Conservation (phyloP, 768 basidiomycete genomes). For the Dioszegia crocea region DNA sequence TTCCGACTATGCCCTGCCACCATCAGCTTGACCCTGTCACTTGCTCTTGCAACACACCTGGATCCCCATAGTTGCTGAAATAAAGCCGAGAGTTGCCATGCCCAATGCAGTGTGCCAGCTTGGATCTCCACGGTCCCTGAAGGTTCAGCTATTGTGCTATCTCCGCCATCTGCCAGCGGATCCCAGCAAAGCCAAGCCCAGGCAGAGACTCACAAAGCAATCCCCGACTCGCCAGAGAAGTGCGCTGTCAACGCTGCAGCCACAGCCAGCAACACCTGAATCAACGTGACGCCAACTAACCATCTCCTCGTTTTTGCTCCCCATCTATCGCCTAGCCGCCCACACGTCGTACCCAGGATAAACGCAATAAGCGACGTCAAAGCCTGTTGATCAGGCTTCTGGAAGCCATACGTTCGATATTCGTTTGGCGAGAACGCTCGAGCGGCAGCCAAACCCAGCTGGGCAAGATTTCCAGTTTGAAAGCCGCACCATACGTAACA, state of each 20-base stretch:
- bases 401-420: conserved; percentile 59
- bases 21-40: conserved; percentile 4
- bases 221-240: conserved; percentile 58
- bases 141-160: conserved; percentile 50
- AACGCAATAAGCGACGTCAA: conserved; percentile 74
- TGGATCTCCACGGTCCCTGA: conserved; percentile 57
- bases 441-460: conserved; percentile 75
- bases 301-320: conserved; percentile 70
- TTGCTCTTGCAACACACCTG: conserved; percentile 58
- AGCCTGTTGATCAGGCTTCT: conserved; percentile 77
- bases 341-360: conserved; percentile 69
- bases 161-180: no score
- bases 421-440: conserved; percentile 59
- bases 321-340: conserved; percentile 71
- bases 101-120: conserved; percentile 67
- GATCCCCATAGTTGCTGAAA: conserved; percentile 73
- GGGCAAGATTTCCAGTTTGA: conserved; percentile 50
- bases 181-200: no score
- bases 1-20: conserved; percentile 2
- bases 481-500: conserved; percentile 49
- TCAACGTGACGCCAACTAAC: conserved; percentile 66
- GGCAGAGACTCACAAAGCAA: conserved; percentile 30
- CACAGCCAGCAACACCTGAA: conserved; percentile 75
- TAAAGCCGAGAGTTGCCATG: conserved; percentile 70
- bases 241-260: conserved; percentile 66